These are phyloP conservation scores for Aphanomyces cochlioides DNA, from an alignment of 352 stramenopile genomes.

Conservation along the genomic window DNA sequence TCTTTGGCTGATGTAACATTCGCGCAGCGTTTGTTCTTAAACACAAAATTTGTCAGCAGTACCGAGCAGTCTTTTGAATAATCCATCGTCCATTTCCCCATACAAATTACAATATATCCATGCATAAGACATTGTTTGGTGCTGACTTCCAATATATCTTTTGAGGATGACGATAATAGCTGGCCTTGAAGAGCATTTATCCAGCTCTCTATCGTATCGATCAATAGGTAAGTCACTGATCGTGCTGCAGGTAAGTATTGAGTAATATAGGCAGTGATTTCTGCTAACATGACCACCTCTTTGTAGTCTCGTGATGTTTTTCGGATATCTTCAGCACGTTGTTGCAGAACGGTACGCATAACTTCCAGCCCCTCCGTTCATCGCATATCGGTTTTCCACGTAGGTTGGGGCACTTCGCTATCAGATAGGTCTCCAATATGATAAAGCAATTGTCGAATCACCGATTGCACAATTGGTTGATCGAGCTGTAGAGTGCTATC, in stretches of 20 bases:
- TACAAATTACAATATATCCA: background rate
- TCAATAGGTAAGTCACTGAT: background rate
- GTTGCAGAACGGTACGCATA: background rate
- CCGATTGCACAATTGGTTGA: background rate
- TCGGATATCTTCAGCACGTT: background rate
- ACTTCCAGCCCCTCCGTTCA: background rate
- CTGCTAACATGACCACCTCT: background rate
- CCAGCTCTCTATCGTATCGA: background rate
- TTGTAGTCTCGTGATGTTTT: constrained; percentile 8
- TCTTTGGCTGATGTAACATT: background rate
- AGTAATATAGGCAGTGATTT: background rate
- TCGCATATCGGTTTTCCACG: background rate
- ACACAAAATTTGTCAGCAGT: background rate
- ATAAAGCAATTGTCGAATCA: background rate
- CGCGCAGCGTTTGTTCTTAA: background rate
- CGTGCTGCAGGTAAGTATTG: background rate
- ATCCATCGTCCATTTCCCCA: background rate
- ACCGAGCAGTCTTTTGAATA: background rate
- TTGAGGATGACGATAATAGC: background rate
- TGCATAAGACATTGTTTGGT: constrained; percentile 2
- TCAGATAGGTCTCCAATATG: background rate
- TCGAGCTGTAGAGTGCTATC: background rate
- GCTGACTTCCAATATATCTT: background rate
- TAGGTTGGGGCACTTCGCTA: background rate
- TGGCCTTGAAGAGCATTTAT: background rate